Evolutionary conservation across 2,329 filamentous ascomycete species (phyloP).

Genomic region (Alternaria tenuissima): DNA sequence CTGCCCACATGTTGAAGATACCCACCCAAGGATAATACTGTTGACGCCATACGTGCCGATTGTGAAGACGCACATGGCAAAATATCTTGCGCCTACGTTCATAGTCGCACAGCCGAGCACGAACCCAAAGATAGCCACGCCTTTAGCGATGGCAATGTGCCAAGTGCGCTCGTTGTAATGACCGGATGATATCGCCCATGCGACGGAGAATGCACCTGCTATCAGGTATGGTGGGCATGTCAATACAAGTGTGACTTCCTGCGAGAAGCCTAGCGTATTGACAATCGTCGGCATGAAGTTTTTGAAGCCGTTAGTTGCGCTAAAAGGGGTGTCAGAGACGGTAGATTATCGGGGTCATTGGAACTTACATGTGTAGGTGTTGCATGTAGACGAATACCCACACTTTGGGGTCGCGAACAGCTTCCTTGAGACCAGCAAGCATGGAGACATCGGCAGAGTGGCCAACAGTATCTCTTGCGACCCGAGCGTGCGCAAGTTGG

Average conservation of each 20-base stretch:
- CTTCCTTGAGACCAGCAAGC: slow-evolving; percentile 54
- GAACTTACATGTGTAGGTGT: slow-evolving; percentile 45
- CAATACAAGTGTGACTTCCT: slow-evolving; percentile 61
- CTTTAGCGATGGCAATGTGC: slow-evolving; percentile 51
- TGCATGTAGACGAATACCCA: slow-evolving; percentile 59
- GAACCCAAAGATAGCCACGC: slow-evolving; percentile 50
- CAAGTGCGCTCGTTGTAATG: slow-evolving; percentile 52
- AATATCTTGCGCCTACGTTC: slow-evolving; percentile 45
- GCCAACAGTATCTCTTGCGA: too few relatives aligned
- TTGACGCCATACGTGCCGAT: slow-evolving; percentile 34
- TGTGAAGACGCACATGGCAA: slow-evolving; percentile 22
- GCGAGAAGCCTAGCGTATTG: slow-evolving; percentile 59
- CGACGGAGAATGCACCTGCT: slow-evolving; percentile 28
- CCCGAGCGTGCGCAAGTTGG: slow-evolving; percentile 25
- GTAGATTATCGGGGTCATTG: slow-evolving; percentile 64
- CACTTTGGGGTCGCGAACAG: slow-evolving; percentile 59
- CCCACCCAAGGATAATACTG: slow-evolving; percentile 52
- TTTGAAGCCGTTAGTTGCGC: slow-evolving; percentile 26
- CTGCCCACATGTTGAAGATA: slow-evolving; percentile 52
- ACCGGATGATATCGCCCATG: slow-evolving; percentile 47
- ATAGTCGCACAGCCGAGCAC: slow-evolving; percentile 47
- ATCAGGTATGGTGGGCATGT: slow-evolving; percentile 47
- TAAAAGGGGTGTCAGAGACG: slow-evolving; percentile 54
- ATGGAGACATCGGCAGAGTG: slow-evolving; percentile 22
- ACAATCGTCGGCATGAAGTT: slow-evolving; percentile 59